Conservation (phyloP, 768 basidiomycete genomes). For the Rhodotorula babjevae region DNA sequence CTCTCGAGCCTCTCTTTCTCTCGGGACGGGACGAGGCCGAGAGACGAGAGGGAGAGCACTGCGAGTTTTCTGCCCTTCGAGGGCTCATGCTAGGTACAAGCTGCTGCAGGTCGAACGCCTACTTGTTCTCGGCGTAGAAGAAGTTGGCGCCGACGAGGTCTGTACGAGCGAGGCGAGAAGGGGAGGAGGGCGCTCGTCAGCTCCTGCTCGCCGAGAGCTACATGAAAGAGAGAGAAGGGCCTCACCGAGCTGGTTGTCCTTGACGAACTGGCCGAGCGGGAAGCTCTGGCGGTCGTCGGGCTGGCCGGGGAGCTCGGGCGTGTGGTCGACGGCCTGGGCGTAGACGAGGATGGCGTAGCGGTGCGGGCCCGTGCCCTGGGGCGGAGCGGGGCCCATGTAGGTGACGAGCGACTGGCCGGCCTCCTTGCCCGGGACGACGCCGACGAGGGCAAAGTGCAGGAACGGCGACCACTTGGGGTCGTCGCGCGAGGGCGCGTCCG, state of each 20-base stretch:
- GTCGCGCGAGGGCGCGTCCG: slow-evolving; percentile 8
- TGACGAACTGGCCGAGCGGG: not conserved
- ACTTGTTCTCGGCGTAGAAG: slow-evolving; percentile 16
- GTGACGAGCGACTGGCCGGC: not conserved
- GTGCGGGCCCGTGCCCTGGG: slow-evolving; percentile 4
- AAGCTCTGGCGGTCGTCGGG: not conserved
- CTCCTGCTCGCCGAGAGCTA: too few species aligned
- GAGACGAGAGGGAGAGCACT: too few species aligned
- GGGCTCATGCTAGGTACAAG: too few species aligned
- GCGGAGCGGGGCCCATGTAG: slow-evolving; percentile 1
- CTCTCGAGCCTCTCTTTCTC: too few species aligned
- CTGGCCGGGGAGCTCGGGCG: not conserved
- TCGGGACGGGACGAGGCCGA: too few species aligned
- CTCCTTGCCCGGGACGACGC: slow-evolving; percentile 3
- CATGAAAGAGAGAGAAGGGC: too few species aligned
- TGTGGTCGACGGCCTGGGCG: slow-evolving; percentile 3
- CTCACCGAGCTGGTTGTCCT: slow-evolving; percentile 12
- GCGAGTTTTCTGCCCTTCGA: too few species aligned
- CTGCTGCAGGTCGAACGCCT: not conserved
- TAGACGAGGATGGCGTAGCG: slow-evolving; percentile 7
- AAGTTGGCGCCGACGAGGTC: slow-evolving; percentile 16
- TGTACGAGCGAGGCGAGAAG: not conserved
- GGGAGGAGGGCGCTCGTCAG: not conserved
- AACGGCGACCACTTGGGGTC: slow-evolving; percentile 13
- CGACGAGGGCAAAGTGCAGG: slow-evolving; percentile 7